Conservation (phyloP, 2,329 filamentous ascomycete genomes). For the Fusarium sp. region DNA sequence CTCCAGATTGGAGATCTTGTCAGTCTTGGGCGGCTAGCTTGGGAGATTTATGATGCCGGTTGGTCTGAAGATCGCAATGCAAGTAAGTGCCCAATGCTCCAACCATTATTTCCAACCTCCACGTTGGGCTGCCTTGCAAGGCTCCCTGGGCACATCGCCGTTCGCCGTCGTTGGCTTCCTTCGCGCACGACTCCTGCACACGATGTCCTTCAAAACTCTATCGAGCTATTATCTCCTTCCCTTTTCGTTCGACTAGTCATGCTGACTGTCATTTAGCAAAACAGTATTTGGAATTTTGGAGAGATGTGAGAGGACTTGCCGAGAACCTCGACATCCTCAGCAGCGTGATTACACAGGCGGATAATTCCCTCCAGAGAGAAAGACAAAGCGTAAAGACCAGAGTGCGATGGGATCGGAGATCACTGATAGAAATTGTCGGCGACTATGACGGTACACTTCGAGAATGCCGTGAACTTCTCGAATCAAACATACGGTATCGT, state of each 20-base stretch:
- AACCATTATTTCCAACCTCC: slow-evolving; percentile 4
- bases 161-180: not conserved
- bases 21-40: slow-evolving; percentile 48
- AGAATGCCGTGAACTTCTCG: slow-evolving; percentile 48
- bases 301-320: slow-evolving; percentile 47
- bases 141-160: slow-evolving; percentile 16
- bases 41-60: slow-evolving; percentile 49
- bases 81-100: slow-evolving; percentile 42
- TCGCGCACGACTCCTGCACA: not conserved
- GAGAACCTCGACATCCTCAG: slow-evolving; percentile 48
- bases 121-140: slow-evolving; percentile 28
- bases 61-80: slow-evolving; percentile 50
- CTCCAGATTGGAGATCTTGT: slow-evolving; percentile 48
- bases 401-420: slow-evolving; percentile 40
- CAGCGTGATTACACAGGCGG: slow-evolving; percentile 45
- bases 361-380: slow-evolving; percentile 42
- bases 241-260: not conserved
- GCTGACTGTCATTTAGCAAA: slow-evolving; percentile 37
- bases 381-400: slow-evolving; percentile 35
- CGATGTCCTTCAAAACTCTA: not conserved
- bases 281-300: slow-evolving; percentile 50
- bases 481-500: slow-evolving; percentile 46
- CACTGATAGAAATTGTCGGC: slow-evolving; percentile 46
- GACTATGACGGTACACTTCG: slow-evolving; percentile 47
- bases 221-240: not conserved